phyloP scores from a whole-genome alignment of 257 asterid species.

The Misopates orontium region DNA sequence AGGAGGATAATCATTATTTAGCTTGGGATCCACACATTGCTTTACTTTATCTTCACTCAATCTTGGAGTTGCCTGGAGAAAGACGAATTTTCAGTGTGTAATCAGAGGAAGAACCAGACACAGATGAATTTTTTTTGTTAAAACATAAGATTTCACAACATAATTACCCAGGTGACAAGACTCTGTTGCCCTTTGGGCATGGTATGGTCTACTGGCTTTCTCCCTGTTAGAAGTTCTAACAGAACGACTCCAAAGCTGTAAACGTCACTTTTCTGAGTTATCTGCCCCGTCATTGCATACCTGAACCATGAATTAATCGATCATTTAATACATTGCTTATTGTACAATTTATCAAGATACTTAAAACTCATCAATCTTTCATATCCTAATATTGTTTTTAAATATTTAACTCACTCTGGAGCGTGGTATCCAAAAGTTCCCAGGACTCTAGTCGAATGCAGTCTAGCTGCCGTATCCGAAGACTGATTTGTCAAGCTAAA shows the following conservation, averaged over 20 bases:
- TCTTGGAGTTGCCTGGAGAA: constrained; percentile 86
- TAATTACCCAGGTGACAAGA: constrained; percentile 82
- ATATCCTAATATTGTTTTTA: no score
- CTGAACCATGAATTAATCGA: constrained; percentile 31
- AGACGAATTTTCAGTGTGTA: constrained; percentile 10
- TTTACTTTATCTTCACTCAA: constrained; percentile 96
- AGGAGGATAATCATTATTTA: constrained; percentile 74
- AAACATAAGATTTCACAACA: neutral
- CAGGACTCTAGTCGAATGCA: constrained; percentile 85
- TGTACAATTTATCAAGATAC: no score
- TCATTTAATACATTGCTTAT: no score
- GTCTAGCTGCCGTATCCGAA: constrained; percentile 84
- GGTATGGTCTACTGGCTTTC: constrained; percentile 95
- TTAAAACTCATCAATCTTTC: no score
- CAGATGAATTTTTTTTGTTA: neutral
- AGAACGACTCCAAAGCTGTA: constrained; percentile 95
- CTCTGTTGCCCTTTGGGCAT: constrained; percentile 99
- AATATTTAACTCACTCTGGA: constrained; percentile 64
- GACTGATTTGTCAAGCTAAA: constrained; percentile 84
- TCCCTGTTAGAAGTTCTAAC: constrained; percentile 83
- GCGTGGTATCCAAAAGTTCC: constrained; percentile 96
- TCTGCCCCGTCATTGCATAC: constrained; percentile 97
- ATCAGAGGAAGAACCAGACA: neutral
- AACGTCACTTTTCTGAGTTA: constrained; percentile 90
- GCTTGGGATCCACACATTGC: constrained; percentile 96